Conservation (phyloP, 768 basidiomycete species). For the Heimioporus sp. region DNA sequence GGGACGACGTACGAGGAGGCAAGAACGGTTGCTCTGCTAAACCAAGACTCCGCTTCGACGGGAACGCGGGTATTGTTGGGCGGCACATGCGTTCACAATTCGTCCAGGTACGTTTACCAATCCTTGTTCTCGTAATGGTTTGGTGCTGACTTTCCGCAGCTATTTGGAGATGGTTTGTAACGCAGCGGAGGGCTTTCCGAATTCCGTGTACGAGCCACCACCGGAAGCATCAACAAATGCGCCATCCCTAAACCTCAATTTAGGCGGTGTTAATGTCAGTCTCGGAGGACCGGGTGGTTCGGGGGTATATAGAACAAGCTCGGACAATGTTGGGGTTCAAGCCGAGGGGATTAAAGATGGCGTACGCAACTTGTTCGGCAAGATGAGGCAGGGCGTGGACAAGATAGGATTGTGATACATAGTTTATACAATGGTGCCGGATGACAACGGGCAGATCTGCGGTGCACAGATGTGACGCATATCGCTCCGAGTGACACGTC, state of each 20-base stretch:
- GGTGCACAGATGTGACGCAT: too few species aligned
- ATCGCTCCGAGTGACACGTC: conserved; percentile 22
- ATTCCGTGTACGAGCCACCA: conserved; percentile 70
- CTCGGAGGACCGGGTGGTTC: conserved; percentile 85
- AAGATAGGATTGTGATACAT: conserved; percentile 37
- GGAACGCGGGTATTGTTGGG: conserved; percentile 84
- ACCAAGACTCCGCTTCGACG: conserved; percentile 68
- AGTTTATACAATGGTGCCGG: too few species aligned
- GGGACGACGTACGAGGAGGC: conserved; percentile 97
- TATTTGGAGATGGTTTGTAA: conserved; percentile 88
- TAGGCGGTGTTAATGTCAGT: conserved; percentile 89
- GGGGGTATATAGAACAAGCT: conserved; percentile 82
- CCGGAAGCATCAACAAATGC: conserved; percentile 70
- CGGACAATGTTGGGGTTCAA: conserved; percentile 70
- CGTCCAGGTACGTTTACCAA: conserved; percentile 60
- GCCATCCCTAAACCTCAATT: conserved; percentile 85
- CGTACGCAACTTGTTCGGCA: conserved; percentile 81
- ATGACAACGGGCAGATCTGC: too few species aligned
- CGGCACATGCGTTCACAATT: conserved; percentile 95
- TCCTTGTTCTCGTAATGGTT: not conserved
- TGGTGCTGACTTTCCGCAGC: conserved; percentile 37
- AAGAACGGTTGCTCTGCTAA: conserved; percentile 77
- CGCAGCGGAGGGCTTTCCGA: conserved; percentile 60
- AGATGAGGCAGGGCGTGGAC: conserved; percentile 85
- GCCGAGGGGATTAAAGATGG: conserved; percentile 90